These are phyloP conservation scores for Chlorella ohadii DNA, from an alignment of 139 green algal genomes.

Conservation along the genomic window DNA sequence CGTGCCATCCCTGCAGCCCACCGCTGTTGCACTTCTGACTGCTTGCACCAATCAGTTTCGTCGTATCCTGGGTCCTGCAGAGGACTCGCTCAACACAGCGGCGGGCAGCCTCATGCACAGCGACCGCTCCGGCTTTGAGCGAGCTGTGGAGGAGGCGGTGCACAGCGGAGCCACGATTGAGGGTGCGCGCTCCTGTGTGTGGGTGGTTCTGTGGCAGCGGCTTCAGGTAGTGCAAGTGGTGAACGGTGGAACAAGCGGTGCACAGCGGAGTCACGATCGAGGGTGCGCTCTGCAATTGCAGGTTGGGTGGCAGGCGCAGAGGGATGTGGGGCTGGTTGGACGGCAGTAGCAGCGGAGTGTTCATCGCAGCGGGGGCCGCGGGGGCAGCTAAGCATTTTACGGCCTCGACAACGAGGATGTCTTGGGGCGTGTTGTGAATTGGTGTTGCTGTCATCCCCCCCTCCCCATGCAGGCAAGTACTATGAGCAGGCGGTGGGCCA, in stretches of 20 bases:
- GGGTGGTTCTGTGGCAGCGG: too few species aligned
- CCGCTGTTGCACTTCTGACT: background rate
- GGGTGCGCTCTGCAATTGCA: background rate
- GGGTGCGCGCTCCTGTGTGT: background rate
- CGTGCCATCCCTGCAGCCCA: background rate
- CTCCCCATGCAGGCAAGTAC: background rate
- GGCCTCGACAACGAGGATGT: too few species aligned
- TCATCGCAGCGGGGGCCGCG: too few species aligned
- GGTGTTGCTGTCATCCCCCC: too few species aligned
- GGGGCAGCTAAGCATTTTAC: too few species aligned
- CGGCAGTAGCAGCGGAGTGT: too few species aligned
- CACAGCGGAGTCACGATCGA: conserved; percentile 15
- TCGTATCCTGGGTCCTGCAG: background rate
- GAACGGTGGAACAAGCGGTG: background rate
- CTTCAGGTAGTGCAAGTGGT: too few species aligned
- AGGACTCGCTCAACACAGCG: background rate
- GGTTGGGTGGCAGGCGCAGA: too few species aligned
- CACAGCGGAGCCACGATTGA: conserved; percentile 18
- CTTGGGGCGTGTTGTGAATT: too few species aligned
- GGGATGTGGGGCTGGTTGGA: too few species aligned
- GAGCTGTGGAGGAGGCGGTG: background rate
- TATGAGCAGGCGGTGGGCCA: background rate
- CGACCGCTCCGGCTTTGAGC: conserved; percentile 5
- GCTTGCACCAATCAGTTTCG: too few species aligned
- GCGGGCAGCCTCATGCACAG: conserved; percentile 19